Percentiles rank a stretch among this genome's conserved stretches.
Conservation (phyloP, 164 flowering plant genomes). For the Vitis labrusca region DNA sequence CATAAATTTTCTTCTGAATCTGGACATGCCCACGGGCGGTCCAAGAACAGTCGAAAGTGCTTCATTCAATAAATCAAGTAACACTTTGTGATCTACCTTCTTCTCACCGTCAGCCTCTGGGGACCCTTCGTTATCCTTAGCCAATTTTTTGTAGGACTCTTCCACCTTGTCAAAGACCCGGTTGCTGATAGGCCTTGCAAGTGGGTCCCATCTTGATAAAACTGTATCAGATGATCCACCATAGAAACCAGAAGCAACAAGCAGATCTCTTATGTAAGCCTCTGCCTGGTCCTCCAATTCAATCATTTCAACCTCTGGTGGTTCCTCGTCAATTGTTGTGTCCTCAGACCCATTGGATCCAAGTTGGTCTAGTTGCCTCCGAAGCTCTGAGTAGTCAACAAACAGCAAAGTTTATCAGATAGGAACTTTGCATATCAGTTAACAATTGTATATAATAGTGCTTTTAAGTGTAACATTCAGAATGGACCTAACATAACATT, state of each 20-base stretch:
- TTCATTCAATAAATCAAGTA: constrained; percentile 77
- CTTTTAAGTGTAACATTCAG: too few relatives aligned
- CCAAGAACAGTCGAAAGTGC: constrained; percentile 46
- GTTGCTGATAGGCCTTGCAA: constrained; percentile 50
- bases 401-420: background rate
- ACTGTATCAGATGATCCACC: constrained; percentile 41
- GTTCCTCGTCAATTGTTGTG: constrained; percentile 28
- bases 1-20: constrained; percentile 34
- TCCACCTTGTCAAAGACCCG: constrained; percentile 71
- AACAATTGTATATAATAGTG: too few relatives aligned
- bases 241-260: constrained; percentile 75
- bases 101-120: constrained; percentile 21
- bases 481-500: too few relatives aligned
- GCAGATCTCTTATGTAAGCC: constrained; percentile 68
- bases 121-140: constrained; percentile 26
- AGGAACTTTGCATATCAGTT: too few relatives aligned
- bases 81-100: constrained; percentile 44
- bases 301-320: constrained; percentile 30
- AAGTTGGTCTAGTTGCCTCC: constrained; percentile 68
- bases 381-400: constrained; percentile 51
- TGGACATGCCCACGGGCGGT: constrained; percentile 39
- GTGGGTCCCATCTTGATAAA: constrained; percentile 47
- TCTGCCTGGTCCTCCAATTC: constrained; percentile 54
- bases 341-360: constrained; percentile 41
- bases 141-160: constrained; percentile 40